Base-by-base conservation (phyloP, 108 stramenopile species). In the Cyclotella cryptica region DNA sequence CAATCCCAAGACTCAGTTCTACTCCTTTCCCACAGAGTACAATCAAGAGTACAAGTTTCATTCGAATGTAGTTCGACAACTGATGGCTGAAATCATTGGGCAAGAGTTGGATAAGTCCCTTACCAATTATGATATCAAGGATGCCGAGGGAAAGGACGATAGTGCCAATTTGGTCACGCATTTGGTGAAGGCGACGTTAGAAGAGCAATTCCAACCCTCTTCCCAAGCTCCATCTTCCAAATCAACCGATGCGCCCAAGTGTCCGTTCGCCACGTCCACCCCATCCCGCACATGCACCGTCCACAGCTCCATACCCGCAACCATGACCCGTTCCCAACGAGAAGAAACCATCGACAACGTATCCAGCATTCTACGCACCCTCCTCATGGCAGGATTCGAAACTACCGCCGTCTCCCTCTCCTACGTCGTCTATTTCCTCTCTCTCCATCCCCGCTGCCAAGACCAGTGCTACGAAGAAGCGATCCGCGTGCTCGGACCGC, bases 321-420 rank as follows among this genome's bases (percentile, higher is more conserved):
- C 28, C 28, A 41, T 61, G 29, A 66, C 30, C n/a, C 29, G 41
- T 27, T 24, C 42, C 42, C 55, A 58, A 17, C 45, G 40, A 35
- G 14, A 54, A 40, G 45, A 80, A 57, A 54, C 43, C 35, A 70
- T 70, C 35, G 14, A 67, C 11, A 53, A 72, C 0, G 65, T 80
- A 4, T 14, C 53, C 17, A 49, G 65, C 6, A 73, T 73, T 29
- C 71, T 80, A 2, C 64, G 41, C 24, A 77, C 84, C 9, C 65
- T 89, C 6, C 62, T 89, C 3, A 75, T 87, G 63, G 88, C 83
- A 18, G 89, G 87, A 49, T 86, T 86, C 45, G 89, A 88, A 47
- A 90, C 89, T 8, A 78, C 87, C 0, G 59, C 81, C 13, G 71
- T 88, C 44, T 74, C 86, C 14, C 22, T 90, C 17, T 69, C 86